Conservation (phyloP, 495 filamentous ascomycete species). For the Cudoniella acicularis region DNA sequence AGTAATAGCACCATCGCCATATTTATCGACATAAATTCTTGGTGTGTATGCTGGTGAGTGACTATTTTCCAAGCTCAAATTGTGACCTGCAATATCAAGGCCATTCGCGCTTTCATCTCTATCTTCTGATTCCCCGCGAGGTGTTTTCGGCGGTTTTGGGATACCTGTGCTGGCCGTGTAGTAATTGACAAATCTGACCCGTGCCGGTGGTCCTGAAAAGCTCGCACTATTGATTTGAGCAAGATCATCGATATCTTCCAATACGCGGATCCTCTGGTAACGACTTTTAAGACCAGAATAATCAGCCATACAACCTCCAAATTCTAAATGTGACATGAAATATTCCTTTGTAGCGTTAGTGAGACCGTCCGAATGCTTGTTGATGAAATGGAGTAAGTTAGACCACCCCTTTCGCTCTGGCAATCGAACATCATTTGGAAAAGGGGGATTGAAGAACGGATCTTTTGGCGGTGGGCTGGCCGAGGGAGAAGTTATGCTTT, state of each 20-base stretch:
- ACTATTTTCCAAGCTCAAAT: conserved; percentile 11
- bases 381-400: conserved; percentile 70
- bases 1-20: conserved; percentile 27
- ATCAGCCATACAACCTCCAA: conserved; percentile 77
- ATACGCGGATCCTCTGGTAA: conserved; percentile 58
- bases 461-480: conserved; percentile 33
- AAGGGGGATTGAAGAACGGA: conserved; percentile 69
- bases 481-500: conserved; percentile 15
- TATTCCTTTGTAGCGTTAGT: conserved; percentile 65
- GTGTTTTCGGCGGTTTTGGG: conserved; percentile 39
- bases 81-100: conserved; percentile 19
- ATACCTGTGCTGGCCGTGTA: conserved; percentile 79
- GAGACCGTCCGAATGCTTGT: conserved; percentile 71
- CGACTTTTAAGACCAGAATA: conserved; percentile 63
- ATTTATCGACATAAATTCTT: conserved; percentile 41
- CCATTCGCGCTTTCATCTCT: background rate
- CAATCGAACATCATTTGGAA: conserved; percentile 65
- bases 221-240: conserved; percentile 13
- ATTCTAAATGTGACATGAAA: conserved; percentile 76
- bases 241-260: conserved; percentile 63
- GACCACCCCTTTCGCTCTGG: conserved; percentile 61
- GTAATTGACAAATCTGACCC: conserved; percentile 82
- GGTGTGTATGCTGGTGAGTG: conserved; percentile 8
- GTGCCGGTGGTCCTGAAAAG: conserved; percentile 19
- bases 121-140: conserved; percentile 1